Base-by-base conservation (phyloP, 768 basidiomycete genomes). In the Ramaria rubella region DNA sequence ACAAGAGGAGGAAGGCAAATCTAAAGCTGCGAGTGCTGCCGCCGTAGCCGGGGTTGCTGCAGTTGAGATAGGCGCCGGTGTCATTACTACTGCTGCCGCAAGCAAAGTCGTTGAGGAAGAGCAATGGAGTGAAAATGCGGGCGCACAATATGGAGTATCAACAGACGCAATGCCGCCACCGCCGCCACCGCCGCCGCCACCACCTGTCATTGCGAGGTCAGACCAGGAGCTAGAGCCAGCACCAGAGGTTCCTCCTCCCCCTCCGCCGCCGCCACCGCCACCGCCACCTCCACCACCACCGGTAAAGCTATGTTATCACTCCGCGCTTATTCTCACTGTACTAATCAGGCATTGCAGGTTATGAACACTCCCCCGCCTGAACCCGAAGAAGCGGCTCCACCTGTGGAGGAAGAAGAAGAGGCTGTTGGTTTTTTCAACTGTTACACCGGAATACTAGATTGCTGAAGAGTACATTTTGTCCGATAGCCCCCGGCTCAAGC, bases 1-100 rank as follows among this genome's bases (percentile, higher is more conserved):
- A 15, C 89, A 85, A 61, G 91, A 89, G 61, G 94, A 92, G 56
- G 85, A 84, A 58, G 73, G 76, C 8, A 73, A 72, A 45, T 90
- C 87, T 63, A 82, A 75, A 43, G 72, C 75, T 43, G 82, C 85
- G 1, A 76, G 76, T 15, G 77, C 76, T 64, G 68, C 71, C 42
- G 63, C 76, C 4, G 67, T 78, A 0, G 62, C 71, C 2, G 49
- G 59, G 27, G 65, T 72, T 0, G 58, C 63, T 29, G 49, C 60
- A 29, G 65, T 72, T 0, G 67, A 72, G 3, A 73, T 80, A 55
- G 77, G 73, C 43, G 75, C 77, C 0, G 75, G 70, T 48, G 75
- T 78, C 1, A 76, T 77, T 23, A 73, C 76, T 26, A 72, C 69
- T 43, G 72, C 70, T 8, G 49, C 74, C 1, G 62, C 61, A 26